phyloP scores from a whole-genome alignment of 495 filamentous ascomycete genomes.

The Podospora anserina region DNA sequence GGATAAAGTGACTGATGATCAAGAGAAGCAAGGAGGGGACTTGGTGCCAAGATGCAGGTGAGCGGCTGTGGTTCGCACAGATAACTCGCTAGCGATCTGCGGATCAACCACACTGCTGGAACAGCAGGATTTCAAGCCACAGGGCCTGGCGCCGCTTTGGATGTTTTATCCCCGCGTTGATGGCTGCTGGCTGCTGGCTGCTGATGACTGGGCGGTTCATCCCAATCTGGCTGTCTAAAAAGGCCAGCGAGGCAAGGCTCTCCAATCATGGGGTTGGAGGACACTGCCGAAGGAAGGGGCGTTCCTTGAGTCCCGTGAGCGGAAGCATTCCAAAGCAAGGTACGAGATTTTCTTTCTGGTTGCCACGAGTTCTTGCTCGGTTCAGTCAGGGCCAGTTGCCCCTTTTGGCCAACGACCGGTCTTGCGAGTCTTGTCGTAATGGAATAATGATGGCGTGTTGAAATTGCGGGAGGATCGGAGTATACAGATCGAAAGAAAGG shows the following conservation, averaged over 20 bases:
- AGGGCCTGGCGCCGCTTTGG: neutral
- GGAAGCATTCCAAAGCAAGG: neutral
- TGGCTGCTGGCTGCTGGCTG: neutral
- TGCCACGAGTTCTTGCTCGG: neutral
- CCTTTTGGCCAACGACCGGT: neutral
- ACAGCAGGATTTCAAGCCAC: conserved; percentile 3
- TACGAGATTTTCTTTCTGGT: neutral
- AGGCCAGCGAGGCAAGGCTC: neutral
- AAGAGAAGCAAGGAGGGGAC: neutral
- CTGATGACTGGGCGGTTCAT: no score
- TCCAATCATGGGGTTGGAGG: neutral
- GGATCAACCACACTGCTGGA: conserved; percentile 32
- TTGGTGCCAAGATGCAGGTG: conserved; percentile 15
- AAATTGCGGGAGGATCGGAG: neutral
- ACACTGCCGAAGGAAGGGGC: neutral
- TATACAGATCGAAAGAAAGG: neutral
- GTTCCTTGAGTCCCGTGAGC: neutral
- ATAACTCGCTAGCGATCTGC: conserved; percentile 20
- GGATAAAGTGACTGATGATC: neutral
- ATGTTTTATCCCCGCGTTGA: neutral
- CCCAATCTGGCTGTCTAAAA: no score
- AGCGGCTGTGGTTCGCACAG: conserved; percentile 16
- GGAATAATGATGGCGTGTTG: neutral
- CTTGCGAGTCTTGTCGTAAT: neutral
- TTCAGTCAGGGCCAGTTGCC: neutral